phyloP scores from a whole-genome alignment of 1,139 yeast species.

The Scheffersomyces quercinus region DNA sequence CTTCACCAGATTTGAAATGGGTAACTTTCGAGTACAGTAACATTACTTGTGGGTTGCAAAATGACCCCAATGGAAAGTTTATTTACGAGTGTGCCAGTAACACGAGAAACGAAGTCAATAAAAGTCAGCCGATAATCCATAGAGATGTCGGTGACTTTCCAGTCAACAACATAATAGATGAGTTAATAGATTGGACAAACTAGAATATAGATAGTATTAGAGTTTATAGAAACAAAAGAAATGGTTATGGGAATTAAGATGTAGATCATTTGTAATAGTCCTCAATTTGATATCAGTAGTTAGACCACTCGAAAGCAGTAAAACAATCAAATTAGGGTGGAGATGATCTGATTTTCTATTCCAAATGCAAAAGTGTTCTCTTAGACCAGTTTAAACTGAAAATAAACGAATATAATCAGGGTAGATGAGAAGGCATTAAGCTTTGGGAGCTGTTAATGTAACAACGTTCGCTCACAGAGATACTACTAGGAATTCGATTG shows the following conservation, averaged over 20 bases:
- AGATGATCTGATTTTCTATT: constrained; percentile 42
- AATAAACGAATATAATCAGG: constrained; percentile 56
- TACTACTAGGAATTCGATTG: constrained; percentile 4
- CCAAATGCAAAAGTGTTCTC: constrained; percentile 53
- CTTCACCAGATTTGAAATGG: too few species aligned
- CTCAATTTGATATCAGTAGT: constrained; percentile 27
- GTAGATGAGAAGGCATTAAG: constrained; percentile 52
- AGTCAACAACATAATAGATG: too few species aligned
- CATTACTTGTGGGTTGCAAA: too few species aligned
- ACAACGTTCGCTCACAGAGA: background rate
- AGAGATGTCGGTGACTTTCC: too few species aligned
- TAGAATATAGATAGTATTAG: too few species aligned
- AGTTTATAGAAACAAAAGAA: too few species aligned
- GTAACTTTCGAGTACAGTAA: too few species aligned
- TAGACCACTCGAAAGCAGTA: constrained; percentile 6
- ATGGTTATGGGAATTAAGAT: constrained; percentile 8
- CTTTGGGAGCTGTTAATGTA: constrained; percentile 25
- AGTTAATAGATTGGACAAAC: too few species aligned
- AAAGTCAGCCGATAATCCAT: too few species aligned
- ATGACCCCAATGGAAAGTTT: too few species aligned
- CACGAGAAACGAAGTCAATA: too few species aligned
- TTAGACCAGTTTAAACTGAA: constrained; percentile 51
- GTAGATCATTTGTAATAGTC: constrained; percentile 47
- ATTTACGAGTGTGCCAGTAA: too few species aligned
- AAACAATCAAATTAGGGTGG: constrained; percentile 45